Percentiles rank a stretch among this genome's conserved stretches.
Conservation (phyloP, 208 protist species). For the Trypanosoma cruzi region DNA sequence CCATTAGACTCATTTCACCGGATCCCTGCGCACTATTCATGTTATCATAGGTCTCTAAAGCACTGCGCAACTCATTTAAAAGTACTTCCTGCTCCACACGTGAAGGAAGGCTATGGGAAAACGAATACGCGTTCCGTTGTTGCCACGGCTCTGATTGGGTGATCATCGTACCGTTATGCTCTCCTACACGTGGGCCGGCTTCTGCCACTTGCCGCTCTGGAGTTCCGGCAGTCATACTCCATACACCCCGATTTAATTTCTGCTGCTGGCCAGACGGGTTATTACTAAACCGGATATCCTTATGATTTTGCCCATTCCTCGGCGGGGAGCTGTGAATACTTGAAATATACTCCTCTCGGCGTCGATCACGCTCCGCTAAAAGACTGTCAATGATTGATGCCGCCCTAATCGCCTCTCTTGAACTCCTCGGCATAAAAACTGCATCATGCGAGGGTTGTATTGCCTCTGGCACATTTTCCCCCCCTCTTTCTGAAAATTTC, state of each 20-base stretch:
- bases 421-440: background rate
- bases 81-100: slow-evolving; percentile 4
- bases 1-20: slow-evolving; percentile 16
- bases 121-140: background rate
- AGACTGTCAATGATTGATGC: slow-evolving; percentile 19
- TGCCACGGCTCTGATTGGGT: background rate
- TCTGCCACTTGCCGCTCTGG: slow-evolving; percentile 4
- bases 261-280: slow-evolving; percentile 10
- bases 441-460: background rate
- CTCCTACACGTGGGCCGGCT: background rate
- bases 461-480: background rate
- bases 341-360: slow-evolving; percentile 15
- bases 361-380: slow-evolving; percentile 20
- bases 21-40: slow-evolving; percentile 16
- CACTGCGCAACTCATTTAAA: slow-evolving; percentile 5
- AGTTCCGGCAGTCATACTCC: slow-evolving; percentile 18
- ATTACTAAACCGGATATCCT: background rate
- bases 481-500: background rate
- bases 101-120: background rate
- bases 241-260: background rate
- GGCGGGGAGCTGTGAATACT: background rate
- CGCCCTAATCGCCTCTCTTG: background rate
- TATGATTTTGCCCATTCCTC: background rate
- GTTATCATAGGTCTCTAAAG: slow-evolving; percentile 19
- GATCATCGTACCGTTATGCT: too few relatives aligned